Base-by-base conservation (phyloP, 2,329 filamentous ascomycete genomes). In the Botrytis squamosa region DNA sequence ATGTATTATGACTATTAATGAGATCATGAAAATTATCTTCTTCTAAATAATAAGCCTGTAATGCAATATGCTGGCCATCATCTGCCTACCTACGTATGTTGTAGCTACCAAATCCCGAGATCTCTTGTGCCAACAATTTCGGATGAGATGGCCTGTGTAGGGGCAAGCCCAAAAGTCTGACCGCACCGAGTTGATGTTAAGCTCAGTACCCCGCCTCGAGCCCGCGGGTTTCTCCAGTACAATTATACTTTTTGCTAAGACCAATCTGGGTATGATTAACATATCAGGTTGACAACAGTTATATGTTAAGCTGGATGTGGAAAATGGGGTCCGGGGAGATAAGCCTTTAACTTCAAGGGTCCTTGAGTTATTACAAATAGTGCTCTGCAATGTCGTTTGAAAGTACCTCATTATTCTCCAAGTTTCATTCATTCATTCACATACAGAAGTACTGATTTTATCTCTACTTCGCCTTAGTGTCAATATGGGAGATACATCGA, bases 1-100 rank as follows among this genome's bases (percentile, higher is more conserved):
- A 72, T 63, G 71, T 71, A 73, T 76, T 40, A 77, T 65, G 75
- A 77, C 67, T 60, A 72, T 75, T 74, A 75, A 77, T 74, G 75
- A 76, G 33, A 55, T 59, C 69, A 72, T 69, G 71, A 18, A 71
- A 18, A 36, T 49, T 55, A 65, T 55, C 29, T 1, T 38, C 6
- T 10, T 44, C 52, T 18, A 22, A 5, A 16, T 25, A 25, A 49
- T 7, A 5, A 20, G 10, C 8, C 33, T 40, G 6, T 14, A 64
- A 69, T 25, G 38, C 49, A 55, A 68, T n/a, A 20, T 68, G 18
- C 36, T 18, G 12, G n/a, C 18, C 6, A n/a, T 1, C 25, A 29
- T 68, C 25, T 55, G 25, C 22, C 25, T 52, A 52, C 12, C 49
- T 42, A 68, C 10, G 25, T 42, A 42, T 18, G 46, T 9, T 14